A percentile compares a stretch with the other conserved stretches of the same genome.
These are phyloP conservation scores for Nitzschia inconspicua DNA, from an alignment of 108 stramenopile genomes.

Conservation along the genomic window DNA sequence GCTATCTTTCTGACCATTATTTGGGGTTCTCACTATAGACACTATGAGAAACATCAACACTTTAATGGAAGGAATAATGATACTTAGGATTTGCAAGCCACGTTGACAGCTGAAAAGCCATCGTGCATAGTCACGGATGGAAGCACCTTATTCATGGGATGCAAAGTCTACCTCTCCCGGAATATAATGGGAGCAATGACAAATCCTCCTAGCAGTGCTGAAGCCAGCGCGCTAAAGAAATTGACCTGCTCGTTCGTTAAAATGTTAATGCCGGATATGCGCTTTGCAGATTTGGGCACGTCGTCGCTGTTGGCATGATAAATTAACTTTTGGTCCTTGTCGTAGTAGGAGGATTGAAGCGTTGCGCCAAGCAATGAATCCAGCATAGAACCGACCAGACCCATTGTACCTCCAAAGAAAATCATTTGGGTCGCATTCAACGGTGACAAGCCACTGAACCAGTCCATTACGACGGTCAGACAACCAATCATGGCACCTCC, in stretches of 20 bases:
- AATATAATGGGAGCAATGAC: slow-evolving; percentile 51
- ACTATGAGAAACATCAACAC: too few species aligned
- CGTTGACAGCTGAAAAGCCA: too few species aligned
- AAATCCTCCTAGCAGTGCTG: slow-evolving; percentile 55
- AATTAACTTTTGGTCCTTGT: slow-evolving; percentile 51
- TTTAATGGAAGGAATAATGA: too few species aligned
- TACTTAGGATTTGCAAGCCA: too few species aligned
- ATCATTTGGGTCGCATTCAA: slow-evolving; percentile 26
- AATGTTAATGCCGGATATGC: slow-evolving; percentile 46
- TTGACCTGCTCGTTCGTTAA: slow-evolving; percentile 83
- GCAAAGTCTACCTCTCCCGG: slow-evolving; percentile 1
- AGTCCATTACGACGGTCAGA: slow-evolving; percentile 43
- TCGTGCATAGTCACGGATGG: too few species aligned
- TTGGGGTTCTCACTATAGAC: too few species aligned
- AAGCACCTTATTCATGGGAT: too few species aligned
- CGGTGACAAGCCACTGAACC: slow-evolving; percentile 29
- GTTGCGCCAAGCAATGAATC: slow-evolving; percentile 83
- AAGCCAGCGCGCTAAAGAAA: slow-evolving; percentile 52
- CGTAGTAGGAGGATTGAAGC: slow-evolving; percentile 63
- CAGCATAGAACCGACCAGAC: slow-evolving; percentile 58
- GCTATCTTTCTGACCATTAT: too few species aligned
- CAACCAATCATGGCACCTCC: slow-evolving; percentile 71
- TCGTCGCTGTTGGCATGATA: slow-evolving; percentile 28
- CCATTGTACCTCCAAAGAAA: slow-evolving; percentile 46
- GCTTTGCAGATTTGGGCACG: slow-evolving; percentile 8